These are phyloP conservation scores for Albatrellus ellisii DNA, from an alignment of 768 basidiomycete genomes.

Conservation along the genomic window DNA sequence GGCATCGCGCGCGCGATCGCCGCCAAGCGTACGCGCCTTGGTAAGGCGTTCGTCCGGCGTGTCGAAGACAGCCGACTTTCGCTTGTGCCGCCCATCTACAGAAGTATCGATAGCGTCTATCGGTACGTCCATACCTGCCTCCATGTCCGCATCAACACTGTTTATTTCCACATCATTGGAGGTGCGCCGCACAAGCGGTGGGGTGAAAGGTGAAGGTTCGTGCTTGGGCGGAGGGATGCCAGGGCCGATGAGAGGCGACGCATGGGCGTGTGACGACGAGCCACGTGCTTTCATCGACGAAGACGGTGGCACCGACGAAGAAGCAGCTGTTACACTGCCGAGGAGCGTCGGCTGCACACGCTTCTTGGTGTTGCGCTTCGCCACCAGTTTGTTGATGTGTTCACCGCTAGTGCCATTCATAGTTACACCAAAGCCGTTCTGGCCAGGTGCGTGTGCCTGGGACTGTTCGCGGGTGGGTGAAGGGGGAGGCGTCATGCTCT, in stretches of 20 bases:
- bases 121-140: conserved; percentile 43
- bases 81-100: conserved; percentile 29
- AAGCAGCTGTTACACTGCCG: conserved; percentile 17
- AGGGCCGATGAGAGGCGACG: conserved; percentile 9
- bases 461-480: conserved; percentile 27
- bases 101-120: conserved; percentile 24
- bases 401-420: conserved; percentile 25
- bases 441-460: conserved; percentile 24
- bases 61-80: conserved; percentile 35
- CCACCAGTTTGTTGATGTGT: conserved; percentile 54
- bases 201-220: conserved; percentile 8
- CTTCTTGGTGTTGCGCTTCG: conserved; percentile 44
- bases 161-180: conserved; percentile 29
- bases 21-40: conserved; percentile 51
- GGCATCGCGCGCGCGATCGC: conserved; percentile 40
- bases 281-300: conserved; percentile 1
- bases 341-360: conserved; percentile 38
- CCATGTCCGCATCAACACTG: conserved; percentile 34
- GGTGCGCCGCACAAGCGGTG: conserved; percentile 20
- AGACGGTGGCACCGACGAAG: conserved; percentile 22
- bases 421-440: conserved; percentile 28
- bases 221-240: conserved; percentile 7
- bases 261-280: conserved; percentile 6
- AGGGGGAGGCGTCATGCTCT: conserved; percentile 33
- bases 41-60: conserved; percentile 21